These are phyloP conservation scores for Phoma sp. DNA, from an alignment of 2,329 filamentous ascomycete species.

Conservation along the genomic window DNA sequence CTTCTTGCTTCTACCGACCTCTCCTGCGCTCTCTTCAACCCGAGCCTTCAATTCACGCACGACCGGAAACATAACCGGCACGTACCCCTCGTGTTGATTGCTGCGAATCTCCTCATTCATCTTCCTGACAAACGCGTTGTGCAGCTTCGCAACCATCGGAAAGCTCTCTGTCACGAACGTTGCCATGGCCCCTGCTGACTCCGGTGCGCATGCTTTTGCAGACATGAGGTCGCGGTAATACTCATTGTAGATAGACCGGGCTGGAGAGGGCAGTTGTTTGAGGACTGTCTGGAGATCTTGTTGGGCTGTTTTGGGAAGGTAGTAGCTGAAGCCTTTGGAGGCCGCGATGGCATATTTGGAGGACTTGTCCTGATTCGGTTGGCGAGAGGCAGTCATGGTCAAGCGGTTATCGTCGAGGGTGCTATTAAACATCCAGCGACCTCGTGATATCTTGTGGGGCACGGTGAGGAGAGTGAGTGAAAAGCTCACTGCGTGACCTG, in stretches of 20 bases:
- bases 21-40: neutral
- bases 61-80: neutral
- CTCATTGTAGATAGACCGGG: constrained; percentile 6
- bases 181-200: constrained; percentile 1
- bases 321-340: constrained; percentile 15
- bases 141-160: neutral
- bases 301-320: constrained; percentile 4
- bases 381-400: neutral
- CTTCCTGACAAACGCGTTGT: constrained; percentile 4
- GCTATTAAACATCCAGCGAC: neutral
- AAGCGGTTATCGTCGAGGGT: no score
- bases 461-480: neutral
- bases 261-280: neutral
- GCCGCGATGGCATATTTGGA: constrained; percentile 6
- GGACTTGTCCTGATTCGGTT: neutral
- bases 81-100: constrained; percentile 3
- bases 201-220: constrained; percentile 1
- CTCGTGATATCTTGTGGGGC: neutral
- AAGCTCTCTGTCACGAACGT: neutral
- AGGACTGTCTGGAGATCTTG: neutral
- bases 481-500: neutral
- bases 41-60: neutral
- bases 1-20: neutral
- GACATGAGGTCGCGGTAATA: constrained; percentile 12
- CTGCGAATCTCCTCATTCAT: constrained; percentile 5